A percentile compares a stretch with the other conserved stretches of the same genome.
Evolutionary conservation across 2,329 filamentous ascomycete genomes (phyloP).

Genomic region (Exophiala calicioides): DNA sequence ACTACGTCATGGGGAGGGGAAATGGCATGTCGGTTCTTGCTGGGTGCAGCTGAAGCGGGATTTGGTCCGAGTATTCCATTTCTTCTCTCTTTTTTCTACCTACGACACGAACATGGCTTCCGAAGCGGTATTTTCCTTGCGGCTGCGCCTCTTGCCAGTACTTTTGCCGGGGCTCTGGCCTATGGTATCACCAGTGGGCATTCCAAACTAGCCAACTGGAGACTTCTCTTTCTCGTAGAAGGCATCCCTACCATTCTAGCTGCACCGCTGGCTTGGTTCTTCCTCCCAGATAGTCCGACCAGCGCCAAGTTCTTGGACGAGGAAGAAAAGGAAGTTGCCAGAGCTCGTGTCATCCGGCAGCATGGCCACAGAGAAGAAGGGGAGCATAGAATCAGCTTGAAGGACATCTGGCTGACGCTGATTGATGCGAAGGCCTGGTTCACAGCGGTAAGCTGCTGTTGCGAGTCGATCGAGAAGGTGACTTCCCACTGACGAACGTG

Average conservation of each 20-base stretch:
- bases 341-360: slow-evolving; percentile 15
- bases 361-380: slow-evolving; percentile 45
- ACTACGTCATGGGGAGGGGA: slow-evolving; percentile 28
- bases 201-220: slow-evolving; percentile 62
- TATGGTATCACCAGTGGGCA: slow-evolving; percentile 65
- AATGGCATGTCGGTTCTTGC: slow-evolving; percentile 37
- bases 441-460: slow-evolving; percentile 43
- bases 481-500: not conserved
- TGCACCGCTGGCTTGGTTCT: slow-evolving; percentile 53
- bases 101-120: slow-evolving; percentile 57
- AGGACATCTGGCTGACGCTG: slow-evolving; percentile 49
- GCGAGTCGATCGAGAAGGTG: not conserved
- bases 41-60: slow-evolving; percentile 41
- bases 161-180: slow-evolving; percentile 70
- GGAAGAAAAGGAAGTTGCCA: slow-evolving; percentile 51
- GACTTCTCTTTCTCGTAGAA: slow-evolving; percentile 65
- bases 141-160: slow-evolving; percentile 70
- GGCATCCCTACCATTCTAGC: slow-evolving; percentile 61
- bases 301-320: slow-evolving; percentile 47
- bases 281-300: slow-evolving; percentile 54
- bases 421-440: slow-evolving; percentile 53
- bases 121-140: slow-evolving; percentile 58
- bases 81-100: slow-evolving; percentile 60
- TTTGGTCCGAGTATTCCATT: slow-evolving; percentile 50
- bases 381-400: slow-evolving; percentile 42